Base-by-base conservation (phyloP, 805 yeast species). In the Candida nitratophila region DNA sequence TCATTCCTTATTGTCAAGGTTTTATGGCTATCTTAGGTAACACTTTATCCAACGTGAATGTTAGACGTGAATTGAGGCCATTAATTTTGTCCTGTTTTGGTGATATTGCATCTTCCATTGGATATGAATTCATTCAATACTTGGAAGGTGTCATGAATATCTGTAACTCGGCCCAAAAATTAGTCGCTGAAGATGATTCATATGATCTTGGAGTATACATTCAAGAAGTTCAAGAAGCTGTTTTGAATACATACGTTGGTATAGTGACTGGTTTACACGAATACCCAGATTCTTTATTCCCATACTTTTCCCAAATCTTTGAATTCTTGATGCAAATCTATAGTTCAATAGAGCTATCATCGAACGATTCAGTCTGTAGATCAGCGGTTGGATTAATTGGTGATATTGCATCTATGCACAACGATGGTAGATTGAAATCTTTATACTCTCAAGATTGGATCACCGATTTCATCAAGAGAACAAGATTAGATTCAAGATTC, bases 201-300 rank as follows among this genome's bases (percentile, higher is more conserved):
- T 58, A 78, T 36, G 98, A 93, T 49, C 76, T 88, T 17, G 70
- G 81, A 45, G 96, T 90, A 49, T 87, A 87, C 56, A 74, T 83
- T 30, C 67, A 77, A 47, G 73, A 70, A 40, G 78, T 93, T 39
- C 80, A 83, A 52, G 96, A 88, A 65, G 74, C 98, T 5, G 91
- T 90, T n/a, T 72, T 93, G 53, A 98, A 93, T 63, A 89, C 96
- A 33, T 93, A 88, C 60, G 96, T 90, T 31, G 99, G 99, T 49
- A 82, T 93, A 41, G 88, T 91, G 46, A 89, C 95, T 41, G 97
- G 98, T n/a, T 65, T 87, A 55, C 80, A 78, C 47, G 83, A 76
- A 44, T 65, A 70, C 17, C 88, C 96, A 16, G 76, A 77, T 34
- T 74, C 78, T 33, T 63, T 93, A 39, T 71, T 62, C 50, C 83